Base-by-base conservation (phyloP, 345 rosid genomes). In the Eucalyptus dawsonii region DNA sequence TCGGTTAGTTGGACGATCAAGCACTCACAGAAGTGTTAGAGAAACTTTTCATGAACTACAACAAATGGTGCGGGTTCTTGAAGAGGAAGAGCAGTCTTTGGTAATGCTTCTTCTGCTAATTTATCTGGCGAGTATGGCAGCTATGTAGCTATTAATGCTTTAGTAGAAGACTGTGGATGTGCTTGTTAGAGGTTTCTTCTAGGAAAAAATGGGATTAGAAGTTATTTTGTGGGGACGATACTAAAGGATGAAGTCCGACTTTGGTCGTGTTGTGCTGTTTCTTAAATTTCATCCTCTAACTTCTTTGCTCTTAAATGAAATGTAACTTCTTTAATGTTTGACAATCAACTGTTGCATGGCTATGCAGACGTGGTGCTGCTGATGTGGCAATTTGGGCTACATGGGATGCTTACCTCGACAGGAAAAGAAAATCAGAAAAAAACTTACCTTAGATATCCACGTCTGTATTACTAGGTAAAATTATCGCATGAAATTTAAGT, bases 11-110 rank as follows among this genome's bases (percentile, higher is more conserved):
- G 94, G 99, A 98, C 93, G 99, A 97, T 87, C 94, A 95, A 89
- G 99, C 99, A 72, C 72, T 98, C 91, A 95, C 96, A 60, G 99
- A 96, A 67, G 98, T 96, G 92, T 97, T 96, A 99, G 96, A 96
- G 96, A 98, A 96, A 89, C 97, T 98, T 92, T 98, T 98, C 94
- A 97, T 96, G 93, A 98, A 96, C 89, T 98, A 98, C 92, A 97
- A 97, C 91, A 96, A 96, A 89, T 97, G 99, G 99, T 97, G 99
- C 96, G 96, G 95, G 91, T 97, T 95, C 93, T 95, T 98, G 93
- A 97, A 93, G 87, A 95, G 98, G 89, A 98, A 97, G 93, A 97
- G 98, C 92, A 97, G 99, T 93, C 99, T 98, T 76, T 96, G 99
- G 99, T 98, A 94, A 94, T 95, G 31, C 34, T 85, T 31, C 88